phyloP scores from a whole-genome alignment of 1,284 basidiomycete genomes.

The Phylloporus gajari region DNA sequence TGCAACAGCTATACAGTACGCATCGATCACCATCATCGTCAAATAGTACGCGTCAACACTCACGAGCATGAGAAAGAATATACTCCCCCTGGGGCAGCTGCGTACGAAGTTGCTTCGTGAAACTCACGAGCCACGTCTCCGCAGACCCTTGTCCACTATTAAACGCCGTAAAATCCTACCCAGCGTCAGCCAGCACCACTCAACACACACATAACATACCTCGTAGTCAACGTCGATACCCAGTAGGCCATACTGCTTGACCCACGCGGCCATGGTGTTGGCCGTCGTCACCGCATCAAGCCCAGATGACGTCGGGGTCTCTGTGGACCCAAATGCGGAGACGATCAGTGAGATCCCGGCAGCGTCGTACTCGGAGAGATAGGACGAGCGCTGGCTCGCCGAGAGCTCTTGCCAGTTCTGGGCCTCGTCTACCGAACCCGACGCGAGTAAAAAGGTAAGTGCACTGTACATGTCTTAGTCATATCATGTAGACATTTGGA shows the following conservation, averaged over 20 bases:
- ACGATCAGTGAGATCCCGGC: conserved; percentile 62
- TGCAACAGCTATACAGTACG: conserved; percentile 35
- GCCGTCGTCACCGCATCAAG: conserved; percentile 54
- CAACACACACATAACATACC: conserved; percentile 33
- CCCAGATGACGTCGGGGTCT: conserved; percentile 56
- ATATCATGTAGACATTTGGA: neutral
- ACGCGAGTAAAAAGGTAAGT: conserved; percentile 55
- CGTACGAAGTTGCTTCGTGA: conserved; percentile 52
- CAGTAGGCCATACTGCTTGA: conserved; percentile 58
- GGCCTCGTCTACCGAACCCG: conserved; percentile 58
- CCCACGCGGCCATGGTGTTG: conserved; percentile 59
- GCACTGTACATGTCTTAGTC: conserved; percentile 38
- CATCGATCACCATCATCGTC: neutral
- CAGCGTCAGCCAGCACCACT: neutral
- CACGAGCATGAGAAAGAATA: conserved; percentile 52
- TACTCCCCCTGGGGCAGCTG: conserved; percentile 49
- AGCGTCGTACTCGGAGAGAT: conserved; percentile 54
- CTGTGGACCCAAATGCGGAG: conserved; percentile 63
- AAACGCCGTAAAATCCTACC: conserved; percentile 60
- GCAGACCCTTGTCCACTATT: conserved; percentile 50
- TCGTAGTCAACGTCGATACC: conserved; percentile 70
- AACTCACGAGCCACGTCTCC: conserved; percentile 56
- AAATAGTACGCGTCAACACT: conserved; percentile 9
- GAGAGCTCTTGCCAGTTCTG: conserved; percentile 50
- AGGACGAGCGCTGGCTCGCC: conserved; percentile 44